phyloP scores from a whole-genome alignment of 2,329 filamentous ascomycete species.

The Leptodontidium sp. region DNA sequence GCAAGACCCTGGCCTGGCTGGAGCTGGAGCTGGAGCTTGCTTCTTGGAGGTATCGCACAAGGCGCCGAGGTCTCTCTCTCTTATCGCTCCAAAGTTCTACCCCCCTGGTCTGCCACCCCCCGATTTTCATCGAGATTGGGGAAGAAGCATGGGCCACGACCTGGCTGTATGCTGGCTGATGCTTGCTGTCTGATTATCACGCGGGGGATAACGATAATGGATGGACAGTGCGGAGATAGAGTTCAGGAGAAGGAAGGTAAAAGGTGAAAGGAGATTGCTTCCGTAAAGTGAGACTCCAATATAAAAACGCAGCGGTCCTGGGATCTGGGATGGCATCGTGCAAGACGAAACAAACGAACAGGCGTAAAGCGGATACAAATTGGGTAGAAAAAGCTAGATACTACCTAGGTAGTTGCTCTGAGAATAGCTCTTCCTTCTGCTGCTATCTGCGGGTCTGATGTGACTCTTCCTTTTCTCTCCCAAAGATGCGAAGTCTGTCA shows the following conservation, averaged over 20 bases:
- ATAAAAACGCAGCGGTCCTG: not conserved
- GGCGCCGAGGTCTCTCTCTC: conserved; percentile 12
- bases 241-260: conserved; percentile 3
- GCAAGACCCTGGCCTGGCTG: conserved; percentile 6
- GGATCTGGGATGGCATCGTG: not conserved
- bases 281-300: not conserved
- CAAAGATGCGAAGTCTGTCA: conserved; percentile 13
- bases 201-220: conserved; percentile 18
- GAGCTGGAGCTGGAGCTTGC: not conserved
- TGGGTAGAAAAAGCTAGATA: conserved; percentile 3
- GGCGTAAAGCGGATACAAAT: not conserved
- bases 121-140: conserved; percentile 10
- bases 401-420: not conserved
- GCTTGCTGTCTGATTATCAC: conserved; percentile 8
- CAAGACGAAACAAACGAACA: not conserved
- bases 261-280: conserved; percentile 11
- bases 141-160: conserved; percentile 11
- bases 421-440: not conserved
- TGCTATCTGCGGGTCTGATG: conserved; percentile 7
- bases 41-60: conserved; percentile 4
- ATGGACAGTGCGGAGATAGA: conserved; percentile 20
- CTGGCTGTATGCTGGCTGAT: not conserved
- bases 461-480: conserved; percentile 1
- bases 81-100: not conserved
- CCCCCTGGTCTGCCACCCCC: conserved; percentile 1